phyloP scores from a whole-genome alignment of 108 stramenopile genomes.

The Schizochytrium sp. region DNA sequence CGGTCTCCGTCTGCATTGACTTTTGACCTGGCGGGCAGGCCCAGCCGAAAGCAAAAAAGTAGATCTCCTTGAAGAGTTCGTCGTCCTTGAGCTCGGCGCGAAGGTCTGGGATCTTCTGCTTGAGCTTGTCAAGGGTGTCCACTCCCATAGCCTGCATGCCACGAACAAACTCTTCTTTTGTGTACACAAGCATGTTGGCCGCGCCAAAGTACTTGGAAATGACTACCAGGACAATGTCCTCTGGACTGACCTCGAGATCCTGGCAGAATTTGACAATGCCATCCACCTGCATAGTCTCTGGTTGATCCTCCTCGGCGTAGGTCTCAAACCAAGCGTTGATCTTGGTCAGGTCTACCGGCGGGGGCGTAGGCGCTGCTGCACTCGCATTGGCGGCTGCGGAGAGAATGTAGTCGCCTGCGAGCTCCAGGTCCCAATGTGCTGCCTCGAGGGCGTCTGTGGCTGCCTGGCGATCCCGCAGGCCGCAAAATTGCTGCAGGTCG shows the following conservation, averaged over 20 bases:
- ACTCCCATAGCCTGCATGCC: not conserved
- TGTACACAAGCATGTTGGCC: constrained; percentile 4
- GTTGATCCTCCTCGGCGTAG: not conserved
- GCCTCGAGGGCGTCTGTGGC: not conserved
- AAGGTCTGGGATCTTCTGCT: not conserved
- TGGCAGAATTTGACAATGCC: not conserved
- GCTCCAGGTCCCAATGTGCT: not conserved
- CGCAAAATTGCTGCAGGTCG: not conserved
- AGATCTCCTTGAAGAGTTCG: constrained; percentile 1
- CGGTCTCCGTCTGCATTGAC: not conserved
- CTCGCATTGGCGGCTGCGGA: not conserved
- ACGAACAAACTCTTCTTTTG: not conserved
- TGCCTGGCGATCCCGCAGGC: not conserved
- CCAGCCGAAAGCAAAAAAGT: not conserved
- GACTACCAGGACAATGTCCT: not conserved
- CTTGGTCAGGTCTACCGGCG: not conserved
- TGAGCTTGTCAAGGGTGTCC: not conserved
- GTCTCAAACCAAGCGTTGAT: not conserved
- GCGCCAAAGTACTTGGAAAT: not conserved
- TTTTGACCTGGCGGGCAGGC: not conserved
- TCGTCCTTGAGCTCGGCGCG: not conserved
- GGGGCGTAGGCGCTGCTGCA: not conserved
- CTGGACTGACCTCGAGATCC: not conserved
- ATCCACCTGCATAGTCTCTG: not conserved
- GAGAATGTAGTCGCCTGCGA: not conserved